These are phyloP conservation scores for Globisporangium nunn DNA, from an alignment of 352 stramenopile genomes.

Conservation along the genomic window DNA sequence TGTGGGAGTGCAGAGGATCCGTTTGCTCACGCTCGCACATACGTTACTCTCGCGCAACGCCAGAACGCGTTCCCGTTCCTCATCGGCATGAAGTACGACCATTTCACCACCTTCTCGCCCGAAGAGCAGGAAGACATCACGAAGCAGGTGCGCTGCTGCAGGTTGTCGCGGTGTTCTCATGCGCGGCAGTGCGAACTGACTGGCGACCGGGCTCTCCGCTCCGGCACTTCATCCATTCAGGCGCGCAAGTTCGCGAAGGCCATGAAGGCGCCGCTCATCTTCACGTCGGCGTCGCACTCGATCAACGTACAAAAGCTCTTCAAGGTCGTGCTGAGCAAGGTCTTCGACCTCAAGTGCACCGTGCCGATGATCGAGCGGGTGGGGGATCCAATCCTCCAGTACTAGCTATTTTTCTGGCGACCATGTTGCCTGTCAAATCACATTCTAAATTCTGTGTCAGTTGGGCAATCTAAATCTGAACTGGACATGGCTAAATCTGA, in stretches of 20 bases:
- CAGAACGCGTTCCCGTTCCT: slow-evolving; percentile 91
- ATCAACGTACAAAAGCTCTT: slow-evolving; percentile 96
- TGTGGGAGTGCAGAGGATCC: neutral
- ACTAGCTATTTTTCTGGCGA: slow-evolving; percentile 19
- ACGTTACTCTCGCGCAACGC: neutral
- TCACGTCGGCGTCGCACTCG: slow-evolving; percentile 90
- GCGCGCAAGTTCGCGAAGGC: slow-evolving; percentile 92
- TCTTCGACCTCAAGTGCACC: slow-evolving; percentile 92
- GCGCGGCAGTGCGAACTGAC: too few relatives aligned
- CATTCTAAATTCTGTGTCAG: neutral
- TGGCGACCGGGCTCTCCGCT: too few relatives aligned
- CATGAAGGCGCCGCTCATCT: slow-evolving; percentile 94
- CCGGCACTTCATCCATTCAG: slow-evolving; percentile 17
- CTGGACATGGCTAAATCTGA: too few relatives aligned
- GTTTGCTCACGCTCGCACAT: neutral
- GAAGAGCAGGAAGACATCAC: slow-evolving; percentile 93
- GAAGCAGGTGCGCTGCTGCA: slow-evolving; percentile 61
- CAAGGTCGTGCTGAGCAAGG: slow-evolving; percentile 92
- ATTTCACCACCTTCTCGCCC: slow-evolving; percentile 85
- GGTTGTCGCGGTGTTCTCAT: too few relatives aligned
- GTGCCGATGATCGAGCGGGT: slow-evolving; percentile 90
- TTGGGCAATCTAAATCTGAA: too few relatives aligned
- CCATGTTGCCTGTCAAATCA: neutral
- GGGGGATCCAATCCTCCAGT: slow-evolving; percentile 90
- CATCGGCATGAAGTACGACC: slow-evolving; percentile 93